Evolutionary conservation across 1,284 basidiomycete genomes (phyloP).

Genomic region (Papiliotrema nemorosa): DNA sequence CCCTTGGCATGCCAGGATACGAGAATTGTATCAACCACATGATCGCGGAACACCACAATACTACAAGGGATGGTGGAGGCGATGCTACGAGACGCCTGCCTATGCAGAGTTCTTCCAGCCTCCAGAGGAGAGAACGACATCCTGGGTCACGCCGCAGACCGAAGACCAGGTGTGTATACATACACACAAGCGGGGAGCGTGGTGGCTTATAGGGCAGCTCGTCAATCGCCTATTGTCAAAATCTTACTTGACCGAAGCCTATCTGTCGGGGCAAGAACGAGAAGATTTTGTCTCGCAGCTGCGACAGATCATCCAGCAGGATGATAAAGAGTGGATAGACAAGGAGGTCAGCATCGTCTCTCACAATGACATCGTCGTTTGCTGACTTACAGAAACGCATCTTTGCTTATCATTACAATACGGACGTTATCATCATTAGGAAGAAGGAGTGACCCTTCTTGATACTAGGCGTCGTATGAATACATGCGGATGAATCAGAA

Average conservation of each 20-base stretch:
- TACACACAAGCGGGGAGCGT: neutral
- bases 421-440: slow-evolving; percentile 35
- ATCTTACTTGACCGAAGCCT: slow-evolving; percentile 39
- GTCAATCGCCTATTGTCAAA: slow-evolving; percentile 42
- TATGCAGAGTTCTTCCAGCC: slow-evolving; percentile 33
- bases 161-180: slow-evolving; percentile 30
- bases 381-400: slow-evolving; percentile 26
- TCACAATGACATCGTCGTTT: neutral
- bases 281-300: slow-evolving; percentile 24
- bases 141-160: slow-evolving; percentile 27
- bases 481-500: too few species aligned
- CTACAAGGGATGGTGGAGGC: slow-evolving; percentile 35
- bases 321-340: slow-evolving; percentile 39
- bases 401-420: slow-evolving; percentile 36
- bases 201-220: slow-evolving; percentile 18
- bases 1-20: slow-evolving; percentile 21
- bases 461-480: too few species aligned
- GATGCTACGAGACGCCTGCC: slow-evolving; percentile 31
- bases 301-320: slow-evolving; percentile 19
- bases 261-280: slow-evolving; percentile 30
- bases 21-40: slow-evolving; percentile 30
- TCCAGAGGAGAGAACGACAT: slow-evolving; percentile 16
- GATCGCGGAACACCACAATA: slow-evolving; percentile 45
- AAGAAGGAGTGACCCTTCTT: slow-evolving; percentile 13
- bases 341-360: slow-evolving; percentile 26